Evolutionary conservation across 768 basidiomycete species (phyloP).

Genomic region (Lactarius akahatsu): DNA sequence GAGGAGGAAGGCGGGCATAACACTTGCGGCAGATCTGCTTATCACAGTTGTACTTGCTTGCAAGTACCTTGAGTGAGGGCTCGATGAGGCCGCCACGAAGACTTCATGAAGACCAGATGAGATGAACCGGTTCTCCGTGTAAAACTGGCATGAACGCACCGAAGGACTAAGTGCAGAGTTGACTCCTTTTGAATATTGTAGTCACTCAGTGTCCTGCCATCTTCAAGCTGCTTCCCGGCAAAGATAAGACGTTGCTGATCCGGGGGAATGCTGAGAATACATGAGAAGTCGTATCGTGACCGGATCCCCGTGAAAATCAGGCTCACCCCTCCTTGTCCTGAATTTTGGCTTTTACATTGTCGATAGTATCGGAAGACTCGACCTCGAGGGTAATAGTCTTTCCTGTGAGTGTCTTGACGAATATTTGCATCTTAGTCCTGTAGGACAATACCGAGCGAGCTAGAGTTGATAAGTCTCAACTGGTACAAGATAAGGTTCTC

Average conservation of each 20-base stretch:
- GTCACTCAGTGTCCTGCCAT: conserved; percentile 93
- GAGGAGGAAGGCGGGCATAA: conserved; percentile 98
- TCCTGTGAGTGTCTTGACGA: conserved; percentile 89
- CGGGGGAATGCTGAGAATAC: conserved; percentile 69
- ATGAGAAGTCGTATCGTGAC: conserved; percentile 1
- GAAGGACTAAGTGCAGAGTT: conserved; percentile 95
- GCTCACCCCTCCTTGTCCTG: conserved; percentile 74
- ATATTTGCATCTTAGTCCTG: conserved; percentile 49
- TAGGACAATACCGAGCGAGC: neutral
- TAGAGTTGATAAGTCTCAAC: neutral
- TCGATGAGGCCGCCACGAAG: conserved; percentile 99
- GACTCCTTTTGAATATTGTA: conserved; percentile 99
- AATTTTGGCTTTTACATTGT: conserved; percentile 88
- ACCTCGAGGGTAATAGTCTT: conserved; percentile 99
- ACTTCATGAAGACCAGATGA: conserved; percentile 41
- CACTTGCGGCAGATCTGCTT: conserved; percentile 99
- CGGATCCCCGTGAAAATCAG: neutral
- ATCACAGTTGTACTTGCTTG: conserved; percentile 98
- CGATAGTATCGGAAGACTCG: conserved; percentile 94
- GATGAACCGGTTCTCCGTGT: conserved; percentile 3
- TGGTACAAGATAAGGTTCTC: conserved; percentile 2
- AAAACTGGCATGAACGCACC: conserved; percentile 48
- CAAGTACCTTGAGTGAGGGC: conserved; percentile 96
- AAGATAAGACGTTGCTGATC: conserved; percentile 96
- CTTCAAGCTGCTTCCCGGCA: conserved; percentile 98